A percentile compares a stretch with the other conserved stretches of the same genome.
Conservation (phyloP, 1,284 basidiomycete genomes). For the Sphaerobolus stellatus region DNA sequence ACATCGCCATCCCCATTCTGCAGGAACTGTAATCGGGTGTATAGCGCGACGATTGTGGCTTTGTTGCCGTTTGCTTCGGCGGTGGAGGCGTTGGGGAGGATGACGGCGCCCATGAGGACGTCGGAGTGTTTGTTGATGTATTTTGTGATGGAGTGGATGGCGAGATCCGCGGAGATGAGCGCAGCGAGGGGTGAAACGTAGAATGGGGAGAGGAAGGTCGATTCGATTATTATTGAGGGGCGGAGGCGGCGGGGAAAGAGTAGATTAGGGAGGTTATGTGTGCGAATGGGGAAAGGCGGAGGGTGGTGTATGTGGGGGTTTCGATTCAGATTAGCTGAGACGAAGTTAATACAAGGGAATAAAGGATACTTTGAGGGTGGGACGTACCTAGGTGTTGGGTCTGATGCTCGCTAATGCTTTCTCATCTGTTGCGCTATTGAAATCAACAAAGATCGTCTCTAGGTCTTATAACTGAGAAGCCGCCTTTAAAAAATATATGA, state of each 20-base stretch:
- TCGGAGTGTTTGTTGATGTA: constrained; percentile 95
- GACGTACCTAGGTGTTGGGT: constrained; percentile 77
- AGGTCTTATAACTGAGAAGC: constrained; percentile 73
- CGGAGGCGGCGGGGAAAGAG: constrained; percentile 52
- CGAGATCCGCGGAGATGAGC: constrained; percentile 76
- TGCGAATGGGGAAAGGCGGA: constrained; percentile 80
- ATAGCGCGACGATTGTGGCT: background rate
- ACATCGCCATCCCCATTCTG: constrained; percentile 91
- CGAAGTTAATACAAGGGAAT: constrained; percentile 2
- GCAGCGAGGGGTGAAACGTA: constrained; percentile 81
- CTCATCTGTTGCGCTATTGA: constrained; percentile 69
- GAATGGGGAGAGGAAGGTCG: constrained; percentile 91
- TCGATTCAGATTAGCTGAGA: constrained; percentile 93
- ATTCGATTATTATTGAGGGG: constrained; percentile 84
- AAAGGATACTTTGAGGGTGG: background rate
- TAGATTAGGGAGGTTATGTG: constrained; percentile 47
- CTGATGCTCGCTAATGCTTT: constrained; percentile 64
- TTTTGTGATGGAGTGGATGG: constrained; percentile 81
- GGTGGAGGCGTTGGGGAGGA: no score
- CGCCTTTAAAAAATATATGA: constrained; percentile 80
- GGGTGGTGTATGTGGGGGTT: constrained; percentile 92
- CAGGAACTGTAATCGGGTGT: constrained; percentile 65
- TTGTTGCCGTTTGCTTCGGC: constrained; percentile 27
- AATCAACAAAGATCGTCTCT: constrained; percentile 82
- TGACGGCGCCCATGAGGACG: constrained; percentile 83